Percentiles rank a stretch among this genome's conserved stretches.
Conservation (phyloP, 176 grass and related monocot genomes). For the Pontederia paniculata region DNA sequence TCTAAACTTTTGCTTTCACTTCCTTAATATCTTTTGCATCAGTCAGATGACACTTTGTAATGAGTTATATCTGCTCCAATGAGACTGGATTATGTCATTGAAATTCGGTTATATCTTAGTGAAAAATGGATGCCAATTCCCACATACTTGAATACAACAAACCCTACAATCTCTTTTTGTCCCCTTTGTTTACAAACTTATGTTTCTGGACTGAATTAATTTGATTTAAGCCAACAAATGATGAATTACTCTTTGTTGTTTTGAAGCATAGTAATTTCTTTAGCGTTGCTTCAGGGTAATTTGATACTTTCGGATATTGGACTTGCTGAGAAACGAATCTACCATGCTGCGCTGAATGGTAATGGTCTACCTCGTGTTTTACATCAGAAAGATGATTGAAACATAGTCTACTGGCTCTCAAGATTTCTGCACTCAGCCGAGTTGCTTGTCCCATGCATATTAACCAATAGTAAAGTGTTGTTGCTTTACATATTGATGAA, state of each 20-base stretch:
- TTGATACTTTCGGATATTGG: conserved; percentile 85
- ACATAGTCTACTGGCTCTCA: conserved; percentile 16
- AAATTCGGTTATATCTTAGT: too few relatives aligned
- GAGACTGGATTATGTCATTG: too few relatives aligned
- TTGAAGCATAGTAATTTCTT: neutral
- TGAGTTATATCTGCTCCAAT: too few relatives aligned
- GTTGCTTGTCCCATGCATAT: conserved; percentile 27
- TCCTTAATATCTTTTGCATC: too few relatives aligned
- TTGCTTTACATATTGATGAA: conserved; percentile 9
- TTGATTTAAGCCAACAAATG: too few relatives aligned
- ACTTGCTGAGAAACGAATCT: conserved; percentile 68
- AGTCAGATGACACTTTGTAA: too few relatives aligned
- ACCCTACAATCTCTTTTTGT: too few relatives aligned
- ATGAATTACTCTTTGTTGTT: neutral
- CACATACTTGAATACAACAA: too few relatives aligned
- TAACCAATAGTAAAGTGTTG: conserved; percentile 19
- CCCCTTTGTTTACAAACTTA: too few relatives aligned
- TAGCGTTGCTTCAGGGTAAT: conserved; percentile 35
- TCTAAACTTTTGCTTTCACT: too few relatives aligned
- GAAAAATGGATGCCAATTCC: too few relatives aligned
- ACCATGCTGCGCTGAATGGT: conserved; percentile 86
- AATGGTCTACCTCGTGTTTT: conserved; percentile 63
- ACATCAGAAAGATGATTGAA: conserved; percentile 86
- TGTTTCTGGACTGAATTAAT: too few relatives aligned
- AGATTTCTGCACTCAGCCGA: conserved; percentile 18